Evolutionary conservation across 148 eudicot genomes (phyloP).

Genomic region (Fallopia convolvulus): DNA sequence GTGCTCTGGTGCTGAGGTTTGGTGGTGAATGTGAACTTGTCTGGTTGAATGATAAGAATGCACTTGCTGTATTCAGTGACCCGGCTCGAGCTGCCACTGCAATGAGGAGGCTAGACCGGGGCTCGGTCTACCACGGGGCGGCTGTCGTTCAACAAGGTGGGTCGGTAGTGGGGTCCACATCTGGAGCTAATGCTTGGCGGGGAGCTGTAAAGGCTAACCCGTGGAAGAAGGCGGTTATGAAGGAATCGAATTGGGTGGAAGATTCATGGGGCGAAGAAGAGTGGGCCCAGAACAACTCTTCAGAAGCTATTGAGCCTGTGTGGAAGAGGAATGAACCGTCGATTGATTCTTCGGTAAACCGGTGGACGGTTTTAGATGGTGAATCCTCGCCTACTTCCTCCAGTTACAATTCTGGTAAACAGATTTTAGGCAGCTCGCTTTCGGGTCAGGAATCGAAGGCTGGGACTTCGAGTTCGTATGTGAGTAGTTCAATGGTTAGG

Average conservation of each 20-base stretch:
- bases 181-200: conserved; percentile 47
- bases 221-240: conserved; percentile 61
- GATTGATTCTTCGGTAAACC: conserved; percentile 38
- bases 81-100: conserved; percentile 93
- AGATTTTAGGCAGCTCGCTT: conserved; percentile 5
- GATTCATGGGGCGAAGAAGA: conserved; percentile 71
- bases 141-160: conserved; percentile 39
- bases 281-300: conserved; percentile 25
- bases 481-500: conserved; percentile 5
- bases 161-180: conserved; percentile 23
- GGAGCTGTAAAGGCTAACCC: conserved; percentile 40
- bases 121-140: conserved; percentile 78
- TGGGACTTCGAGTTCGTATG: conserved; percentile 13
- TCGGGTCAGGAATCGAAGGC: conserved; percentile 21
- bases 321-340: conserved; percentile 47
- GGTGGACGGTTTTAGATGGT: conserved; percentile 67
- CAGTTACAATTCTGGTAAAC: conserved; percentile 21
- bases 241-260: conserved; percentile 47
- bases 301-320: conserved; percentile 21
- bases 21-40: conserved; percentile 97
- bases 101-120: conserved; percentile 93
- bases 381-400: conserved; percentile 31
- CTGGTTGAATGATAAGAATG: conserved; percentile 97
- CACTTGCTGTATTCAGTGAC: conserved; percentile 80
- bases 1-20: conserved; percentile 82